Evolutionary conservation across 2,329 filamentous ascomycete species (phyloP), one percentile per base, ranked within the genome.

Genomic region (Monilinia laxa): DNA sequence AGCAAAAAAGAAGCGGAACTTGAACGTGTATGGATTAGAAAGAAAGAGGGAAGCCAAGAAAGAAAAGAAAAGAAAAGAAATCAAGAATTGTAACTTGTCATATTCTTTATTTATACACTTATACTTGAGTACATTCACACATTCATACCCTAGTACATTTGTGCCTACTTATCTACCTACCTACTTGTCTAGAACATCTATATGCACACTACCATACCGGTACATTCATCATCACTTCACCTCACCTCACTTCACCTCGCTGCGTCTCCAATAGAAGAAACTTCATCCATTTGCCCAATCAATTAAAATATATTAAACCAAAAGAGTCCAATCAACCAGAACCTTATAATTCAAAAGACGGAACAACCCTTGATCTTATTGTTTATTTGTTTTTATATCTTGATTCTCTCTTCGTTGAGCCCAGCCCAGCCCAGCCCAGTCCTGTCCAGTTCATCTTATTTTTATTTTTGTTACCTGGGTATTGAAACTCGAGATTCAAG

Each of bases 1-100:
- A 59, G 23, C 23, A 25, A 14, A 65, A 42, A 59, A 62, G 63
- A 59, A 59, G 38, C 63, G 54, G 53, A 52, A 42, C 55, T 52
- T 42, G 23, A 23, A 59, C 31, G 53, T 60, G 42, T 49, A 60
- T n/a, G 28, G 12, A 3, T 14, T 14, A 42, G 12, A 16, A 4
- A 42, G 40, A 42, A 42, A 42, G 14, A 42, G 12, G 40, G 0
- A 42, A 42, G 10, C 12, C 2, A 40, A 54, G 11, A 31, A 49
- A 47, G 16, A 31, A 40, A 59, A 35, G 7, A 35, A 35, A 6
- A 35, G 7, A 35, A 35, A 5, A 35, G 7, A 35, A 35, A 35
- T 7, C 5, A 35, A 35, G 31, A 5, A 35, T 59, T 56, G 42
- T 35, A 49, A 40, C 38, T 40, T 40, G 7, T 35, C 31, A 14